Conservation (phyloP, 2,329 filamentous ascomycete species). For the Colletotrichum sp. region DNA sequence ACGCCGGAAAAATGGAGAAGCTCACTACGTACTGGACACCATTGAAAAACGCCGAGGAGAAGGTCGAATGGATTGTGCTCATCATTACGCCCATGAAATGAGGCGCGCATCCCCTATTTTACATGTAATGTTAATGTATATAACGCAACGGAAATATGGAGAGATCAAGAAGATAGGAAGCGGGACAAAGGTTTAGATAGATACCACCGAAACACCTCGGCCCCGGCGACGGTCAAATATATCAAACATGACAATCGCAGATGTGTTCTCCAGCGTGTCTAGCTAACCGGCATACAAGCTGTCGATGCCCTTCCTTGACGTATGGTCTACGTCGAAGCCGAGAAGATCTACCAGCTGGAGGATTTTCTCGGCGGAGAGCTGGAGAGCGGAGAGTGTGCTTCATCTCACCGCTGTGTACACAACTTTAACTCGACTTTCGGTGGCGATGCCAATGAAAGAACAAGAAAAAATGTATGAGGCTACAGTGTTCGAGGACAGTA, state of each 20-base stretch:
- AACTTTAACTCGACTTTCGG: background rate
- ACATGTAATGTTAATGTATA: background rate
- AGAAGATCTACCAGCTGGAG: background rate
- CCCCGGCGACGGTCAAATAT: background rate
- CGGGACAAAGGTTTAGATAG: background rate
- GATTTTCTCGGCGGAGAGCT: background rate
- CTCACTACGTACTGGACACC: constrained; percentile 21
- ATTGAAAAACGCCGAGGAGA: constrained; percentile 16
- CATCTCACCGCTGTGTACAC: background rate
- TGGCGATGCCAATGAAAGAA: background rate
- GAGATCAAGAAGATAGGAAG: background rate
- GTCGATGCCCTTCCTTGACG: background rate
- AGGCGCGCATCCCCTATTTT: background rate
- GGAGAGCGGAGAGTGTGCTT: background rate
- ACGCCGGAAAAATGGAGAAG: constrained; percentile 10
- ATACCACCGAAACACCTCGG: background rate
- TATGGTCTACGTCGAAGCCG: background rate
- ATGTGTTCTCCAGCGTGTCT: too few species aligned
- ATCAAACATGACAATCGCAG: background rate
- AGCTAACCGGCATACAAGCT: background rate
- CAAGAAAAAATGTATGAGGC: background rate
- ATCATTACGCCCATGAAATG: constrained; percentile 14
- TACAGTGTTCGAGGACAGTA: too few species aligned
- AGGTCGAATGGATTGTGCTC: constrained; percentile 19
- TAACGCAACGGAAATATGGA: background rate